Conservation (phyloP, 2,329 filamentous ascomycete genomes). For the Fusarium oxysporum region DNA sequence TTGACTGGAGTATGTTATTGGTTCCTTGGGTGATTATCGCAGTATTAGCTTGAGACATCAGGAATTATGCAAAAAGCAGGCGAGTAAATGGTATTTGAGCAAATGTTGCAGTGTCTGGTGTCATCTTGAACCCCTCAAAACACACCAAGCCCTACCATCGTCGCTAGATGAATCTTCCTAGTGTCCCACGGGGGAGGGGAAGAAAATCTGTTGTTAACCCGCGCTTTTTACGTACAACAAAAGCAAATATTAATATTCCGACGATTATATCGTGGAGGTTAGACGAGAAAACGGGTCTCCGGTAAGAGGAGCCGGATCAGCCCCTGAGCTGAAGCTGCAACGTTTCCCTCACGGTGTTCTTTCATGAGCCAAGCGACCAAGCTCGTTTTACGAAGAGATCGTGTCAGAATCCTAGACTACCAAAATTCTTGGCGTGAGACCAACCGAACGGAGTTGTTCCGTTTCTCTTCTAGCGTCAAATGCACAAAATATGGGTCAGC, state of each 20-base stretch:
- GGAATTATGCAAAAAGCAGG: background rate
- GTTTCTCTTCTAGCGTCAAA: slow-evolving; percentile 33
- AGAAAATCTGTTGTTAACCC: background rate
- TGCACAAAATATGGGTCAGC: slow-evolving; percentile 32
- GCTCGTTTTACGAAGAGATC: background rate
- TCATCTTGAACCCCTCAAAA: slow-evolving; percentile 1
- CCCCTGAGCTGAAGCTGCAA: slow-evolving; percentile 16
- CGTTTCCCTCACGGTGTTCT: background rate
- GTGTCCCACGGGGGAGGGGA: slow-evolving; percentile 18
- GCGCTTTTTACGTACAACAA: slow-evolving; percentile 10
- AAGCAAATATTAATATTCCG: background rate
- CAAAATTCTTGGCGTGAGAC: slow-evolving; percentile 5
- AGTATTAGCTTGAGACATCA: background rate
- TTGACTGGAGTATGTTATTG: background rate
- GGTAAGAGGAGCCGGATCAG: slow-evolving; percentile 18
- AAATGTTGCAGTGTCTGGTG: background rate
- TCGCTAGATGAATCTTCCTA: slow-evolving; percentile 2
- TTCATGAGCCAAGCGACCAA: background rate
- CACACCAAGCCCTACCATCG: slow-evolving; percentile 14
- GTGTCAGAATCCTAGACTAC: background rate
- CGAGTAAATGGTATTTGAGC: background rate
- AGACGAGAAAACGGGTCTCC: background rate
- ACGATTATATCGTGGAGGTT: slow-evolving; percentile 1
- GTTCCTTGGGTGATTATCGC: background rate
- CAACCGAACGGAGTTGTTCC: slow-evolving; percentile 27